Base-by-base conservation (phyloP, 2,329 filamentous ascomycete species). In the Diaporthe velutina region DNA sequence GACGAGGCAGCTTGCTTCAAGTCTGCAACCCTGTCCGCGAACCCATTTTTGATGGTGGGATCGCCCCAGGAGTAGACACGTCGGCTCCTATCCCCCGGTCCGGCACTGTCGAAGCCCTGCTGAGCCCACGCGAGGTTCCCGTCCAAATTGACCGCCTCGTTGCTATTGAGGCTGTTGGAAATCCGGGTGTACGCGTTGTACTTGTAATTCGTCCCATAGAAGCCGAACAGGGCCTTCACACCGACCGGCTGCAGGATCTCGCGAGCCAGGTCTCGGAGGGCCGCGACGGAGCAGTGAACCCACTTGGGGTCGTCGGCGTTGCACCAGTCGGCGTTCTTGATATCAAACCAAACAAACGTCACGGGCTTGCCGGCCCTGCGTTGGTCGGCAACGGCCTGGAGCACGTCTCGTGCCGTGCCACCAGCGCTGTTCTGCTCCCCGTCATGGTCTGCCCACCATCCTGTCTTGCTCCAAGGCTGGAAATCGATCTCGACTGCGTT, bases 361-460 rank as follows among this genome's bases (percentile, higher is more conserved):
- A 60, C 55, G 2, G 55, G 33, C 35, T 40, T 60, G 55, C 55
- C 55, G 55, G 33, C 55, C 33, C 55, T 60, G 33, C 55, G 55
- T 33, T 60, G 55, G 55, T 60, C 33, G 55, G 55, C 55, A 3
- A 60, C 55, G 33, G 55, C 55, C 33, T 60, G 55, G 10, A 60
- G 55, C 22, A 60, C 55, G 5, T 60, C 55, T n/a, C 55, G 33
- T 40, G 55, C 55, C 5, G 55, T 60, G 10, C 55, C 55, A 12
- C 55, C 55, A 3, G 55, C 55, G 33, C 55, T 60, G 55, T n/a
- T 25, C 5, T 38, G 22, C 35, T 35, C 35, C 30, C 55, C 55
- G 55, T 60, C 55, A 33, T 60, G 55, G 55, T 38, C 55, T 15
- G 55, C 55, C 33, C 55, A 60, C 55, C 55, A 60, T 8, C 55